Evolutionary conservation across 768 basidiomycete species (phyloP), one percentile per base, ranked within the genome.

Genomic region (Suillus subaureus): DNA sequence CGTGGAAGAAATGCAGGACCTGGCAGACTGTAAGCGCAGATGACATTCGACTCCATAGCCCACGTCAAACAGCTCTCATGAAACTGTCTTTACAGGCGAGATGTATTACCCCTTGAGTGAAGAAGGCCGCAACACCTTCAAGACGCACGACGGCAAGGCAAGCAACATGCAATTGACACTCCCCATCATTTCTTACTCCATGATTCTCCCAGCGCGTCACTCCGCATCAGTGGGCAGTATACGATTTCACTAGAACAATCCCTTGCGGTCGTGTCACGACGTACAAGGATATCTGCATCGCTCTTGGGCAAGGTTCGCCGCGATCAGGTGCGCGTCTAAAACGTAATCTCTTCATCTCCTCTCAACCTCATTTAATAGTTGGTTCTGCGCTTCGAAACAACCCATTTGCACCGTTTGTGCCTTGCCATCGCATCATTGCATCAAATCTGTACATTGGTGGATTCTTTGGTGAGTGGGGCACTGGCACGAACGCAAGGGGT

Each of bases 371-470:
- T n/a, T 42, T 63, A 26, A 23, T 68, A 86, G 89, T 89, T n/a
- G 90, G 90, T 26, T 80, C 77, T 42, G 89, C 40, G 16, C 16
- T 45, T 31, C 80, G 86, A 47, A 81, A 79, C 58, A 91, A 91
- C 69, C 89, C 89, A 0, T 91, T 91, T 72, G 82, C 83, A 4
- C 89, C 89, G 0, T 82, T 79, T 64, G 80, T 91, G 6, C 90
- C 89, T 0, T 92, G 90, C 67, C 90, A 91, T 70, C 85, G 90
- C 40, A 82, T 92, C 60, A 83, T 91, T 16, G 87, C 88, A 0
- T 85, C 87, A 0, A 84, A 82, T 66, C 73, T 82, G 15, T 88
- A 81, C 62, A 78, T 90, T 16, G 89, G 89, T 4, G 89, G 89
- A 0, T 90, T 87, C 70, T 78, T 75, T 55, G 89, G 88, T n/a